phyloP scores from a whole-genome alignment of 495 filamentous ascomycete species.

The Cryomyces minteri region DNA sequence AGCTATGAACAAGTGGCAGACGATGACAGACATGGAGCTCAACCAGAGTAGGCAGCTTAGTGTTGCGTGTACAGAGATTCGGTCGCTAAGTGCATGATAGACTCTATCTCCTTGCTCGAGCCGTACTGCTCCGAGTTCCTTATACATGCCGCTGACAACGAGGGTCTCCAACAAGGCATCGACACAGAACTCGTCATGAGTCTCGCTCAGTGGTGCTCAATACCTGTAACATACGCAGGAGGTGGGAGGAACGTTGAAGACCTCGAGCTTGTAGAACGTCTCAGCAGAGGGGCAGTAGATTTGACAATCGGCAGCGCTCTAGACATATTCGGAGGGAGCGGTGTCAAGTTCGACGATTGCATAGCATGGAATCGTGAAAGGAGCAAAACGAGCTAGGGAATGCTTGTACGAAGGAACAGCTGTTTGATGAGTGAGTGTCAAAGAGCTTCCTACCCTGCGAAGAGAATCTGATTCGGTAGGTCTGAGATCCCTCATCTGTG shows the following conservation, averaged over 20 bases:
- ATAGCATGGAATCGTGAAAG: conserved; percentile 52
- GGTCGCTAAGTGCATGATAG: conserved; percentile 23
- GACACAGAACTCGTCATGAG: conserved; percentile 66
- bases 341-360: conserved; percentile 75
- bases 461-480: too few relatives aligned
- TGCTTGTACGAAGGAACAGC: too few relatives aligned
- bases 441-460: too few relatives aligned
- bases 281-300: conserved; percentile 71
- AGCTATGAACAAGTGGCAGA: conserved; percentile 98
- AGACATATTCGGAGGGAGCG: conserved; percentile 83
- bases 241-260: conserved; percentile 70
- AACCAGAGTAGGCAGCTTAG: conserved; percentile 40
- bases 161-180: conserved; percentile 78
- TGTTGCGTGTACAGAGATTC: neutral
- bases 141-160: conserved; percentile 97
- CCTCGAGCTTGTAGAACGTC: conserved; percentile 53
- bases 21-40: conserved; percentile 87
- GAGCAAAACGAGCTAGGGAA: too few relatives aligned
- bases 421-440: too few relatives aligned
- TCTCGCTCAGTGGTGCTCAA: conserved; percentile 67
- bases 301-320: conserved; percentile 91
- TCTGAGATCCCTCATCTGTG: too few relatives aligned
- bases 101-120: conserved; percentile 61
- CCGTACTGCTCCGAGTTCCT: conserved; percentile 90
- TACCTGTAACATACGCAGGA: conserved; percentile 91